Percentiles rank a stretch among this genome's conserved stretches.
These are phyloP conservation scores for Leccinum colubrinum DNA, from an alignment of 1,284 basidiomycete genomes.

Conservation along the genomic window DNA sequence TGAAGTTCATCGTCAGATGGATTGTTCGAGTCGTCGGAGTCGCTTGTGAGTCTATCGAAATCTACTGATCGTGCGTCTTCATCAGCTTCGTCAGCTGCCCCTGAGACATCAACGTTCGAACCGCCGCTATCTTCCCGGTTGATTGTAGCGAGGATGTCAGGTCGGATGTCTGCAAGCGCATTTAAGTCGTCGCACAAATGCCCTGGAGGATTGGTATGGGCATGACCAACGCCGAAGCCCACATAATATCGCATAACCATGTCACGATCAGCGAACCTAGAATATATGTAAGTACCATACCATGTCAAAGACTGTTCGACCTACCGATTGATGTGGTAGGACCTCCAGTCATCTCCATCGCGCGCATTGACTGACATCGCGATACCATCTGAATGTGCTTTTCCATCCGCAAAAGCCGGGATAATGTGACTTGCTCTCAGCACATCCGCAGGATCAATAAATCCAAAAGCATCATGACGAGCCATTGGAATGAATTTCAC, in stretches of 20 bases:
- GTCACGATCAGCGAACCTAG: background rate
- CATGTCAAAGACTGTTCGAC: background rate
- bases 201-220: background rate
- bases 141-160: background rate
- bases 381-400: background rate
- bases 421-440: background rate
- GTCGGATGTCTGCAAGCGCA: background rate
- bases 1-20: background rate
- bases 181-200: background rate
- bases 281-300: background rate
- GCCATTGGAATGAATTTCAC: background rate
- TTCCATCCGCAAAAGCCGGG: background rate
- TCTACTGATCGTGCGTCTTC: background rate
- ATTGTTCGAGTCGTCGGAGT: background rate
- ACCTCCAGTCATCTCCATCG: background rate
- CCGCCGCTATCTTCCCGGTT: background rate
- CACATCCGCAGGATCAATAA: background rate
- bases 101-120: background rate
- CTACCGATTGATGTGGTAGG: background rate
- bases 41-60: background rate
- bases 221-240: background rate
- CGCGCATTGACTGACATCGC: background rate
- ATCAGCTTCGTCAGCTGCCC: background rate
- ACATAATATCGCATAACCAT: background rate
- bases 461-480: background rate